A percentile compares a stretch with the other conserved stretches of the same genome.
These are phyloP conservation scores for Neotropicomus parvogracilis DNA, from an alignment of 1,284 basidiomycete species.

Conservation along the genomic window DNA sequence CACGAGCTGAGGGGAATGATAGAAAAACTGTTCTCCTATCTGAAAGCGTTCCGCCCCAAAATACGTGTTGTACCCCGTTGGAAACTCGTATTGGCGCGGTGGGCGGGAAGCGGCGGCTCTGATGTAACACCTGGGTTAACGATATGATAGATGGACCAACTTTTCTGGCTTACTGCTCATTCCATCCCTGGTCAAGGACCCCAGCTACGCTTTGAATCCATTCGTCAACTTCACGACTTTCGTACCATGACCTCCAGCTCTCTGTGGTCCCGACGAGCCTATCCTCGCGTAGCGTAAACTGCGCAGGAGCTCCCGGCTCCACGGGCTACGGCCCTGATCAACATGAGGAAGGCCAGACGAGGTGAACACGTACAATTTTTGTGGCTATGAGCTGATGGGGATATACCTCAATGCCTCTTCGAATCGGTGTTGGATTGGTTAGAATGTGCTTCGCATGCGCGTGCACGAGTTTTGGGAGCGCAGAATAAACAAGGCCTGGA, in stretches of 20 bases:
- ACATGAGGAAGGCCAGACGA: background rate
- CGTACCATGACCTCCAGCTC: slow-evolving; percentile 81
- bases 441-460: slow-evolving; percentile 70
- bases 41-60: slow-evolving; percentile 82
- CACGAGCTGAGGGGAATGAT: slow-evolving; percentile 71
- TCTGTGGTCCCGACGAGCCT: slow-evolving; percentile 70
- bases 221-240: slow-evolving; percentile 84
- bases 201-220: slow-evolving; percentile 90
- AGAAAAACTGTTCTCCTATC: slow-evolving; percentile 90
- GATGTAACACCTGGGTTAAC: slow-evolving; percentile 7
- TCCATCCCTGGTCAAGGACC: slow-evolving; percentile 84
- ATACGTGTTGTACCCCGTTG: slow-evolving; percentile 86
- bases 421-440: slow-evolving; percentile 41
- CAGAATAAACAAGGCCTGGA: slow-evolving; percentile 65
- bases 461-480: slow-evolving; percentile 74
- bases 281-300: slow-evolving; percentile 71
- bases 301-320: slow-evolving; percentile 55
- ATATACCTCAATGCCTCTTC: slow-evolving; percentile 59
- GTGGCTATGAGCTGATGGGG: slow-evolving; percentile 88
- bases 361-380: slow-evolving; percentile 47
- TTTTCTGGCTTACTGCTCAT: slow-evolving; percentile 63
- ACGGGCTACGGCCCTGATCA: slow-evolving; percentile 48
- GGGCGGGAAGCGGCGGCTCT: slow-evolving; percentile 55
- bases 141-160: background rate
- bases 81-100: slow-evolving; percentile 86